These are phyloP conservation scores for Cryphonectria japonica DNA, from an alignment of 2,329 filamentous ascomycete genomes.

Conservation along the genomic window DNA sequence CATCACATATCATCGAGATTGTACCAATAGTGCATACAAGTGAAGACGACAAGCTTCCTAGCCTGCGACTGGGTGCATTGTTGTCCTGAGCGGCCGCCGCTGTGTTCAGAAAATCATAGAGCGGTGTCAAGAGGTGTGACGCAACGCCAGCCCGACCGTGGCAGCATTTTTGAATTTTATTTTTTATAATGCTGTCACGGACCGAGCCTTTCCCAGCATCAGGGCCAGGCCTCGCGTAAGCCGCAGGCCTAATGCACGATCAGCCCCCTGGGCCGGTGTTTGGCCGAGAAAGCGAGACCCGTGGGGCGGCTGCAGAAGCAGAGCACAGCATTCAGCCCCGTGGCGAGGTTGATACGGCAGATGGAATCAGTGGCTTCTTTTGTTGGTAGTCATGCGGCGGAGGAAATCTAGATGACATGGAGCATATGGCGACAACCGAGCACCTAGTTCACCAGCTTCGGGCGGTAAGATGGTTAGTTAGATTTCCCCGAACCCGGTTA, in stretches of 20 bases:
- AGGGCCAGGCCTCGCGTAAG: slow-evolving; percentile 2
- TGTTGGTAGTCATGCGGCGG: not conserved
- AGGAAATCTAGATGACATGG: not conserved
- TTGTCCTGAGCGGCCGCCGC: not conserved
- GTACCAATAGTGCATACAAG: slow-evolving; percentile 17
- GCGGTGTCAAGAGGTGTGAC: not conserved
- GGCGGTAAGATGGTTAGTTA: not conserved
- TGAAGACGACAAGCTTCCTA: not conserved
- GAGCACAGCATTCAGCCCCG: slow-evolving; percentile 4
- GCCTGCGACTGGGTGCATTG: not conserved
- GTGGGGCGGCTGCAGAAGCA: not conserved
- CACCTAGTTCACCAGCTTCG: not conserved
- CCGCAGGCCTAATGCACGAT: slow-evolving; percentile 9
- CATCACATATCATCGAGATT: slow-evolving; percentile 6
- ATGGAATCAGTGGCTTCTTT: not conserved
- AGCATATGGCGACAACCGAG: not conserved
- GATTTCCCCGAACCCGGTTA: not conserved
- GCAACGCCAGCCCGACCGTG: not conserved
- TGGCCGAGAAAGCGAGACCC: slow-evolving; percentile 5
- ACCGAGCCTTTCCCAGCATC: not conserved
- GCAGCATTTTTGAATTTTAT: no score
- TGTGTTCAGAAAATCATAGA: not conserved
- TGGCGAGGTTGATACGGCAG: slow-evolving; percentile 4
- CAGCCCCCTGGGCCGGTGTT: slow-evolving; percentile 10
- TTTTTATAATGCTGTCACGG: not conserved